Conservation (phyloP, 345 rosid genomes). For the Hibiscus trionum region DNA sequence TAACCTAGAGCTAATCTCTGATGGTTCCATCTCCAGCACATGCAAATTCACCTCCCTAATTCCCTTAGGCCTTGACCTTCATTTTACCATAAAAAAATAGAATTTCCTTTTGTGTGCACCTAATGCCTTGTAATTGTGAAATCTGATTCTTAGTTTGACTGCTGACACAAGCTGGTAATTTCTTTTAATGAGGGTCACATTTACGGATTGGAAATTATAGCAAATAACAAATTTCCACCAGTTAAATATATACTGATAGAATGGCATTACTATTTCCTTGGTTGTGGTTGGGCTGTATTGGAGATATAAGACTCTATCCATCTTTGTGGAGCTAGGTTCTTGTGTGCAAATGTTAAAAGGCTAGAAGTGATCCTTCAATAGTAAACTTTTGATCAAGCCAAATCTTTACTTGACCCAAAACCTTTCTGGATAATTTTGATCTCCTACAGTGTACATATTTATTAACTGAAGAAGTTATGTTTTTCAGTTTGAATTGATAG, state of each 20-base stretch:
- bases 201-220: background rate
- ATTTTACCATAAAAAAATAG: background rate
- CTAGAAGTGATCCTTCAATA: background rate
- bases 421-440: background rate
- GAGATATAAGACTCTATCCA: background rate
- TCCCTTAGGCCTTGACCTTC: background rate
- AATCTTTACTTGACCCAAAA: background rate
- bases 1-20: too few species aligned
- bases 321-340: background rate
- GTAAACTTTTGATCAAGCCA: background rate
- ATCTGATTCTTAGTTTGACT: background rate
- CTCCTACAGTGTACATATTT: background rate
- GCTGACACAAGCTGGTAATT: background rate
- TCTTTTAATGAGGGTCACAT: background rate
- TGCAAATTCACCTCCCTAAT: background rate
- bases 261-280: background rate
- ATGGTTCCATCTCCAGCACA: background rate
- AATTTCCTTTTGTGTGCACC: background rate
- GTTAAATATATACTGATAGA: background rate
- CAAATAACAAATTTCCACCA: background rate
- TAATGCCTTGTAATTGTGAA: background rate
- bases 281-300: background rate
- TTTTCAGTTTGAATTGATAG: background rate
- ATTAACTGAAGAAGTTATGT: background rate
- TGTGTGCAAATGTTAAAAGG: background rate